phyloP scores from a whole-genome alignment of 768 basidiomycete species.

The Boletus rex-veris region DNA sequence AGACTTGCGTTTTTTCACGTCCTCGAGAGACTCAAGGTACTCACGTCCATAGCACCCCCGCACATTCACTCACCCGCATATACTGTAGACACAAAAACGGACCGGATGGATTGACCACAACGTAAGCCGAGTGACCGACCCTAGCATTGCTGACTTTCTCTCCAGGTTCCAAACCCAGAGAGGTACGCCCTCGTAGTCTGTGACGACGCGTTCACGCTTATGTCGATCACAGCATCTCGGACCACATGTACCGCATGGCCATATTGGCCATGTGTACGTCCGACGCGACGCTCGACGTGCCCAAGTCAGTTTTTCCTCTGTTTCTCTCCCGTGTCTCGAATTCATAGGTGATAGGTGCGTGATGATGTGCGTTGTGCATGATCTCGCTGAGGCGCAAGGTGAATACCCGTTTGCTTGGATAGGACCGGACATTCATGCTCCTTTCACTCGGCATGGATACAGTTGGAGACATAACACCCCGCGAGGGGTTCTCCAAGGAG shows the following conservation, averaged over 20 bases:
- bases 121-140: constrained; percentile 4
- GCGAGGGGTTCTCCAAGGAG: constrained; percentile 77
- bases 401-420: neutral
- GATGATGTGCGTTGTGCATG: constrained; percentile 90
- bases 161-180: constrained; percentile 77
- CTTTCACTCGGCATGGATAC: neutral
- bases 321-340: neutral
- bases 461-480: constrained; percentile 94
- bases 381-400: constrained; percentile 95
- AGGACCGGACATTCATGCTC: neutral
- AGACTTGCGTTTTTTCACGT: constrained; percentile 89
- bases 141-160: constrained; percentile 2
- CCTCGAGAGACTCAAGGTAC: constrained; percentile 83
- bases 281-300: constrained; percentile 63
- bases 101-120: constrained; percentile 92
- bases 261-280: constrained; percentile 87
- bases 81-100: constrained; percentile 79
- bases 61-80: neutral
- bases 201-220: neutral
- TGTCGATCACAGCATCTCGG: constrained; percentile 62
- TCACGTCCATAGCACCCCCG: neutral
- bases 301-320: constrained; percentile 50
- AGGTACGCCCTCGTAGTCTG: constrained; percentile 47
- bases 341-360: constrained; percentile 49
- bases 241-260: constrained; percentile 98